Conservation (phyloP, 73 alveolate species). For the Effrenium voratum region DNA sequence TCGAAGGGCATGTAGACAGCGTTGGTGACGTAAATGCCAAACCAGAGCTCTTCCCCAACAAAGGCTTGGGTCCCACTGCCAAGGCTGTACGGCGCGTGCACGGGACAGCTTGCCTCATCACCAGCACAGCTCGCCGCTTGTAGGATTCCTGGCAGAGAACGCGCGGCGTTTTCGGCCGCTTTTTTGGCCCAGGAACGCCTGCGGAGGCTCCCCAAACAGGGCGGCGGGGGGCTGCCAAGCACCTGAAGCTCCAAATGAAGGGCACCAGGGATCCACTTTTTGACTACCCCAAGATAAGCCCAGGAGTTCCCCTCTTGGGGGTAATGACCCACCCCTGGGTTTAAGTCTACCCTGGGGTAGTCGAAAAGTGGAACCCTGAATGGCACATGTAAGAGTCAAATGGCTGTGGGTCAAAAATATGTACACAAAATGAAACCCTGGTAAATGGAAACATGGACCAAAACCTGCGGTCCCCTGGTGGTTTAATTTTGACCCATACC, state of each 20-base stretch:
- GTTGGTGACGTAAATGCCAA: slow-evolving; percentile 46
- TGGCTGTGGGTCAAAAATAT: too few relatives aligned
- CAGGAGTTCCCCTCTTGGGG: too few relatives aligned
- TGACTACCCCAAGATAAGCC: too few relatives aligned
- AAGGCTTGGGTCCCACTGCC: slow-evolving; percentile 47
- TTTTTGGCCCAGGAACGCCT: too few relatives aligned
- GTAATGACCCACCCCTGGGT: too few relatives aligned
- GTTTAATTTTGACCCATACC: too few relatives aligned
- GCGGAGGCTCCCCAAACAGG: slow-evolving; percentile 47
- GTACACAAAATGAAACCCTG: too few relatives aligned
- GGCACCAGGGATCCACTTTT: background rate
- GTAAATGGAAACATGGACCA: too few relatives aligned
- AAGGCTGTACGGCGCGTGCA: slow-evolving; percentile 10
- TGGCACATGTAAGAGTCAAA: too few relatives aligned
- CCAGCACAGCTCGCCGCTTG: background rate
- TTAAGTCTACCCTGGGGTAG: too few relatives aligned
- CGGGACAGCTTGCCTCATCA: slow-evolving; percentile 43
- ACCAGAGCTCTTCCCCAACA: slow-evolving; percentile 42
- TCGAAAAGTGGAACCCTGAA: too few relatives aligned
- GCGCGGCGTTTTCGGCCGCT: background rate
- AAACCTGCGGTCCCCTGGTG: too few relatives aligned
- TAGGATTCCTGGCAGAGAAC: slow-evolving; percentile 1
- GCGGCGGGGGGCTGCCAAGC: slow-evolving; percentile 52
- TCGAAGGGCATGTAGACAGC: slow-evolving; percentile 61
- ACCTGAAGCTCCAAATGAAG: background rate